These are phyloP conservation scores for Chamaecyparis obtusa DNA, from an alignment of 75 land plant species.

Conservation along the genomic window DNA sequence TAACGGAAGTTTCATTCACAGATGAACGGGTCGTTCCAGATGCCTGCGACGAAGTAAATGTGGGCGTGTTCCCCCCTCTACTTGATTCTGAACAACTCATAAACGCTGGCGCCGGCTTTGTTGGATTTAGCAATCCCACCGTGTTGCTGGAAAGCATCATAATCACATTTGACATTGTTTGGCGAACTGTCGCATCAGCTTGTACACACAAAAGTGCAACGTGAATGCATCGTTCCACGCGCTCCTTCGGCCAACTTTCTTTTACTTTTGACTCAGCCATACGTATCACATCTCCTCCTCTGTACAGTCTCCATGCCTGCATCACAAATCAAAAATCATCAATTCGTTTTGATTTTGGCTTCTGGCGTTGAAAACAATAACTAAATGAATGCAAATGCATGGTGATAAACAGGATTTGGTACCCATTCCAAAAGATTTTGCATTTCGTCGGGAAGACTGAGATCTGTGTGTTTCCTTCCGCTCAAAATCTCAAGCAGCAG, in stretches of 20 bases:
- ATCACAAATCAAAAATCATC: neutral
- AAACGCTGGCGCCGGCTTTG: conserved; percentile 23
- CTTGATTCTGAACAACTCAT: neutral
- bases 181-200: conserved; percentile 17
- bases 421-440: conserved; percentile 3
- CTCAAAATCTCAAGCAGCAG: conserved; percentile 13
- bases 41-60: neutral
- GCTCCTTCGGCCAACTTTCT: neutral
- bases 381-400: neutral
- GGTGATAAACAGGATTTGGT: neutral
- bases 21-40: neutral
- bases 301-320: conserved; percentile 21
- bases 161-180: conserved; percentile 26
- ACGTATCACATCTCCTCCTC: neutral
- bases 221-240: conserved; percentile 22
- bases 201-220: conserved; percentile 29
- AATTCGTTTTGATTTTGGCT: too few relatives aligned
- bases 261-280: conserved; percentile 5
- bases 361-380: neutral
- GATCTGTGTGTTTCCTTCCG: neutral
- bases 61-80: neutral
- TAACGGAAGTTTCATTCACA: neutral
- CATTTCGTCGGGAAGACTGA: neutral
- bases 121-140: conserved; percentile 3
- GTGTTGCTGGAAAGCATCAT: conserved; percentile 20